Evolutionary conservation across 129 eudicot species (phyloP).

Genomic region (Pittosporum tobira): DNA sequence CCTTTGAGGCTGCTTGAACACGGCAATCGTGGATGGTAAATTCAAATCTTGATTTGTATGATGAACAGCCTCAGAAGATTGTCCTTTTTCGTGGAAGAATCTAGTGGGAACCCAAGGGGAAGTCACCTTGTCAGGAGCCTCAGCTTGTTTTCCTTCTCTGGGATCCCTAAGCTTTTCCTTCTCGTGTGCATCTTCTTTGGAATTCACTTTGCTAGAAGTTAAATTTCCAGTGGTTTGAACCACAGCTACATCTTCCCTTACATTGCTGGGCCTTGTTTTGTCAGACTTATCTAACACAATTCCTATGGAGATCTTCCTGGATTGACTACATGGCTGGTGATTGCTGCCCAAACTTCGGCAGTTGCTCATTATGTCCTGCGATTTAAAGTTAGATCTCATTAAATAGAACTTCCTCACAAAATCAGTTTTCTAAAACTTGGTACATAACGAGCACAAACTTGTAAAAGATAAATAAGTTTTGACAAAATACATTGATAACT

Average conservation of each 20-base stretch:
- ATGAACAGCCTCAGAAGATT: conserved; percentile 23
- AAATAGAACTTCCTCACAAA: not conserved
- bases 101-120: conserved; percentile 36
- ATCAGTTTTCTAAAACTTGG: not conserved
- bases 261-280: conserved; percentile 20
- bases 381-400: not conserved
- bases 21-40: conserved; percentile 24
- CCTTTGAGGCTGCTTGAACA: conserved; percentile 14
- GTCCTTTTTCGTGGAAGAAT: conserved; percentile 23
- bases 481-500: not conserved
- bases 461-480: not conserved
- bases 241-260: conserved; percentile 17
- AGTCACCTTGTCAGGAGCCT: conserved; percentile 21
- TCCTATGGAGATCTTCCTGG: conserved; percentile 77
- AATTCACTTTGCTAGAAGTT: conserved; percentile 19
- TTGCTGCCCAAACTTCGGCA: conserved; percentile 52
- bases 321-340: conserved; percentile 44
- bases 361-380: conserved; percentile 45
- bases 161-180: conserved; percentile 17
- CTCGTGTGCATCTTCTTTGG: conserved; percentile 23
- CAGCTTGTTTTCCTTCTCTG: conserved; percentile 19
- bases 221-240: conserved; percentile 19
- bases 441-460: not conserved
- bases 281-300: conserved; percentile 39
- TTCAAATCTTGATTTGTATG: conserved; percentile 27